Conservation (phyloP, 2,329 filamentous ascomycete species). For the Verruconis gallopava region DNA sequence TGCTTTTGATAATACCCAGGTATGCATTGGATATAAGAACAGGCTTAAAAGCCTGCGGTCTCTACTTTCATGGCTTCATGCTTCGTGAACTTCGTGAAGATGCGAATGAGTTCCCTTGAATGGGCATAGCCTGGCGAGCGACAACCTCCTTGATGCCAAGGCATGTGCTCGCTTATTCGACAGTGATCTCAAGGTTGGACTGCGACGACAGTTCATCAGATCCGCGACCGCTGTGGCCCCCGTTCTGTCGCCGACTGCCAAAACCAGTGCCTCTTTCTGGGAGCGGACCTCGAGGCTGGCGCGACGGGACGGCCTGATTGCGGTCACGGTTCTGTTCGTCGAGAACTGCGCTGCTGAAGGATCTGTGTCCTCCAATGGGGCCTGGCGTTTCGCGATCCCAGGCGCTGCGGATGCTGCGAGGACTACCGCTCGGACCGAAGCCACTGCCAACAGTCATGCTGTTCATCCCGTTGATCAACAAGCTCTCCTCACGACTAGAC, state of each 20-base stretch:
- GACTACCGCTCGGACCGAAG: slow-evolving; percentile 38
- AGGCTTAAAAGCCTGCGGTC: not conserved
- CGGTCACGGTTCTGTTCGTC: slow-evolving; percentile 43
- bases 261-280: slow-evolving; percentile 48
- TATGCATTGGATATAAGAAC: slow-evolving; percentile 7
- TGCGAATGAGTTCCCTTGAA: slow-evolving; percentile 6
- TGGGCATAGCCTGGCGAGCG: not conserved
- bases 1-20: slow-evolving; percentile 10
- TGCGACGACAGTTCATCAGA: slow-evolving; percentile 51
- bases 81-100: slow-evolving; percentile 17
- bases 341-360: slow-evolving; percentile 43
- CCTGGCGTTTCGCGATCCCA: slow-evolving; percentile 46
- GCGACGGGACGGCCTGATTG: slow-evolving; percentile 35
- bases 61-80: slow-evolving; percentile 16
- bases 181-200: slow-evolving; percentile 49
- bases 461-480: slow-evolving; percentile 50
- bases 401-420: slow-evolving; percentile 45
- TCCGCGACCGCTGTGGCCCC: slow-evolving; percentile 45
- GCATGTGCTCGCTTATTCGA: slow-evolving; percentile 22
- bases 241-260: slow-evolving; percentile 37
- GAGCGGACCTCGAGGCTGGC: slow-evolving; percentile 49
- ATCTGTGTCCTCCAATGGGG: slow-evolving; percentile 51
- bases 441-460: slow-evolving; percentile 44
- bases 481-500: slow-evolving; percentile 42
- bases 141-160: not conserved